Evolutionary conservation across 1,139 yeast species (phyloP).

Genomic region (Candida pseudoviswanathii): DNA sequence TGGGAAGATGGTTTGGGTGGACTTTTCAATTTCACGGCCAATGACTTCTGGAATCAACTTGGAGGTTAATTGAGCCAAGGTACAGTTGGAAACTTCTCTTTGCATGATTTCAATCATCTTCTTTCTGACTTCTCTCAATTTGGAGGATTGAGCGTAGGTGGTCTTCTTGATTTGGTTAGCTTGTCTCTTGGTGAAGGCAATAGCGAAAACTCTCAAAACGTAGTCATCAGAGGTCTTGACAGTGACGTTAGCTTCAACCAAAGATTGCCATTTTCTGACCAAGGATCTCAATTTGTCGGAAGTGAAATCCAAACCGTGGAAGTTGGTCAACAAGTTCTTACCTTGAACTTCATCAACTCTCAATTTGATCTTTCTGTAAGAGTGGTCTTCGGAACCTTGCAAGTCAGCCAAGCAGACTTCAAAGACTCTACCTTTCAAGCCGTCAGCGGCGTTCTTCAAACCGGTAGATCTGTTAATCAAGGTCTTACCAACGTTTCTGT

Average conservation of each 20-base stretch:
- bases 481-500: conserved; percentile 55
- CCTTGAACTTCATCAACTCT: conserved; percentile 59
- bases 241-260: conserved; percentile 55
- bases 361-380: conserved; percentile 53
- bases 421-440: conserved; percentile 54
- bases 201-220: conserved; percentile 52
- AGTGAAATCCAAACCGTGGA: conserved; percentile 55
- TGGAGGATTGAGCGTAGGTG: conserved; percentile 53
- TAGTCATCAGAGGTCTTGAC: conserved; percentile 55
- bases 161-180: conserved; percentile 54
- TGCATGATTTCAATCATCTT: conserved; percentile 55
- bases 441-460: conserved; percentile 55
- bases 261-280: conserved; percentile 57
- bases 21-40: conserved; percentile 56
- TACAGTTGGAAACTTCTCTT: conserved; percentile 53
- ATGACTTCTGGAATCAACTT: conserved; percentile 56
- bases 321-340: conserved; percentile 56
- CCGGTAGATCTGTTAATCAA: conserved; percentile 55
- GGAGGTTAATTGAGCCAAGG: conserved; percentile 53
- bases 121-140: conserved; percentile 54
- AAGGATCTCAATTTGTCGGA: conserved; percentile 53
- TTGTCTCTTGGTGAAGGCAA: conserved; percentile 57
- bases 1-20: conserved; percentile 53
- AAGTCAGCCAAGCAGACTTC: conserved; percentile 53
- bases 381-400: conserved; percentile 56